Conservation (phyloP, 164 flowering plant species). For the Annona cherimola region DNA sequence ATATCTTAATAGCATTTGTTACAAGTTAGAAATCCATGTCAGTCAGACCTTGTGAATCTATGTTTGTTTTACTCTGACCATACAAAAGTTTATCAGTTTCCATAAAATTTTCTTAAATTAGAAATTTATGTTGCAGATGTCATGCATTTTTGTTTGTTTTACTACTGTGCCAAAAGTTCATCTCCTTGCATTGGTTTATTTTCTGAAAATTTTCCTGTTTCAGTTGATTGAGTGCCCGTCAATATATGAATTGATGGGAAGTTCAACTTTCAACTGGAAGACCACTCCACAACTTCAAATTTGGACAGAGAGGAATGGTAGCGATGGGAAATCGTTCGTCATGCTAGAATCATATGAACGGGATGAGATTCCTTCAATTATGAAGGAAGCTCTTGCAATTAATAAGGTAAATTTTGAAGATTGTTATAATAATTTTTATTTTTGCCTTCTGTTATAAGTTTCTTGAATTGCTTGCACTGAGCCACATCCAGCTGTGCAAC, state of each 20-base stretch:
- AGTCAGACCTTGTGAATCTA: too few relatives aligned
- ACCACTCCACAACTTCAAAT: constrained; percentile 65
- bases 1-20: too few relatives aligned
- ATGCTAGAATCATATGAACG: constrained; percentile 67
- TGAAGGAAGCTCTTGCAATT: constrained; percentile 60
- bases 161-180: not conserved
- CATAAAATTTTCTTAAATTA: too few relatives aligned
- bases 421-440: not conserved
- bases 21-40: too few relatives aligned
- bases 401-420: constrained; percentile 42
- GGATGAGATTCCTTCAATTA: constrained; percentile 49
- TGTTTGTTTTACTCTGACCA: too few relatives aligned
- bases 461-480: not conserved
- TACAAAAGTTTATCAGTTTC: too few relatives aligned
- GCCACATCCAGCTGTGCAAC: too few relatives aligned
- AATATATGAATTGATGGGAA: constrained; percentile 86
- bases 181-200: not conserved
- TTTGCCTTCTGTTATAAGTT: not conserved
- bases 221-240: constrained; percentile 99
- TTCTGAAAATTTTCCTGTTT: constrained; percentile 13
- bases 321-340: constrained; percentile 35
- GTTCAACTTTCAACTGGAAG: constrained; percentile 67
- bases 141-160: not conserved
- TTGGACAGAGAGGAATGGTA: constrained; percentile 57
- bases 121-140: not conserved